Conservation (phyloP, 768 basidiomycete species). For the Lentinus tigrinus region DNA sequence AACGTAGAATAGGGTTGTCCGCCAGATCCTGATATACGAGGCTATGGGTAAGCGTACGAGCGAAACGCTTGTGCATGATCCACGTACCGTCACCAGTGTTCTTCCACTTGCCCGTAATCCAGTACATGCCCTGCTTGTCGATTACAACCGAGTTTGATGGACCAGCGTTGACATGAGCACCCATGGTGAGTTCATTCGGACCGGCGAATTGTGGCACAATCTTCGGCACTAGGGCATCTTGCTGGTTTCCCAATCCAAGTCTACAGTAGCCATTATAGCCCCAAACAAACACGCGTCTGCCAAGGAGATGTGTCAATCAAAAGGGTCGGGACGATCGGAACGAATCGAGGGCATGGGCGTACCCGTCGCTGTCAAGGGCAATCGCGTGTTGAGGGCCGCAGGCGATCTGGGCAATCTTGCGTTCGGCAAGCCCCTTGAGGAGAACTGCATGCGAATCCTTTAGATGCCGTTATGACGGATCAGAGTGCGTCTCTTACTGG, state of each 20-base stretch:
- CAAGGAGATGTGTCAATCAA: neutral
- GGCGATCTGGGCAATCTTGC: slow-evolving; percentile 77
- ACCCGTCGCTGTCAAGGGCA: slow-evolving; percentile 79
- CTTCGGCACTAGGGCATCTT: slow-evolving; percentile 78
- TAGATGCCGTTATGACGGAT: neutral
- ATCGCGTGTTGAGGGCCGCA: slow-evolving; percentile 88
- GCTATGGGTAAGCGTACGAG: neutral
- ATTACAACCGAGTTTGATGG: slow-evolving; percentile 82
- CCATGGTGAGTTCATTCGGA: slow-evolving; percentile 61
- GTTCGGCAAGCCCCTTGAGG: slow-evolving; percentile 73
- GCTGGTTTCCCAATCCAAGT: slow-evolving; percentile 83
- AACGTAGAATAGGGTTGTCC: slow-evolving; percentile 89
- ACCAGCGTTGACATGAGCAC: slow-evolving; percentile 67
- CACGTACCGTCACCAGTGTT: slow-evolving; percentile 83
- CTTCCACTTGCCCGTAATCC: slow-evolving; percentile 93
- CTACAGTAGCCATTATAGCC: slow-evolving; percentile 92
- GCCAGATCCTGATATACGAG: slow-evolving; percentile 59
- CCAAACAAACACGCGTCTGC: slow-evolving; percentile 78
- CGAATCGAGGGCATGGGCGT: slow-evolving; percentile 23
- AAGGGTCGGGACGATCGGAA: neutral
- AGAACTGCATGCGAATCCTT: slow-evolving; percentile 44
- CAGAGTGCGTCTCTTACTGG: slow-evolving; percentile 44
- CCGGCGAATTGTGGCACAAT: slow-evolving; percentile 86
- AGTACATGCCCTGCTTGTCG: slow-evolving; percentile 84
- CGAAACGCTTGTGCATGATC: neutral